Base-by-base conservation (phyloP, 495 filamentous ascomycete genomes). In the Cercophora newfieldiana region DNA sequence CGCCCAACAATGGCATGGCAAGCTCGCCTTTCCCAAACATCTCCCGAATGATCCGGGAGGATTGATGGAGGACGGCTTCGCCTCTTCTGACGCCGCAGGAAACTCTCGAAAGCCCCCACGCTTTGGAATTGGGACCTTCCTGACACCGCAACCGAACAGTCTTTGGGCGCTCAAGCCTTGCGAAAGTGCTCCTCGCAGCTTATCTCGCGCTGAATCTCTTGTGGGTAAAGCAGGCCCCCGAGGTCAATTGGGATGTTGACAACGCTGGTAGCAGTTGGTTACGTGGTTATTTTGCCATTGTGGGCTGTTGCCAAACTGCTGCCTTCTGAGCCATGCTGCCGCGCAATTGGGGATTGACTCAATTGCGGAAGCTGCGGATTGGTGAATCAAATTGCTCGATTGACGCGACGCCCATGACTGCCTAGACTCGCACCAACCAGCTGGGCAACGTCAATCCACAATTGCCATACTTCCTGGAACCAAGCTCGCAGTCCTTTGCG, bases 361-460 rank as follows among this genome's bases (percentile, higher is more conserved):
- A 63, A 71, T 56, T 44, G 37, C n/a, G 22, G 22, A 10, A n/a
- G 25, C 19, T 31, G 51, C 21, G 47, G 59, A 71, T 71, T 71
- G 68, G 59, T 70, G 65, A 70, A 70, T 65, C 65, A 67, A 49
- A 66, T 18, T 21, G 51, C 37, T 65, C 50, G 49, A 56, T 67
- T 60, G 44, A 48, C 51, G 51, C 61, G 16, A 22, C 50, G 51
- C 3, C 14, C 47, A 24, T 67, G 64, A n/a, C 68, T 69, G 68
- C 68, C 68, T 69, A 63, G 33, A 30, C 30, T 22, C 26, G 49
- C 29, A 48, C 29, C 37, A 6, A 44, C 10, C 18, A 14, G 19
- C 30, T 44, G 33, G 44, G 59, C 59, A 51, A 48, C 14, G 26
- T 25, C 19, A 37, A 58, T 33, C 30, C 12, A n/a, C n/a, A n/a